Percentiles rank a stretch among this genome's conserved stretches.
These are phyloP conservation scores for Coccomyxa sp. DNA, from an alignment of 139 green algal genomes.

Conservation along the genomic window DNA sequence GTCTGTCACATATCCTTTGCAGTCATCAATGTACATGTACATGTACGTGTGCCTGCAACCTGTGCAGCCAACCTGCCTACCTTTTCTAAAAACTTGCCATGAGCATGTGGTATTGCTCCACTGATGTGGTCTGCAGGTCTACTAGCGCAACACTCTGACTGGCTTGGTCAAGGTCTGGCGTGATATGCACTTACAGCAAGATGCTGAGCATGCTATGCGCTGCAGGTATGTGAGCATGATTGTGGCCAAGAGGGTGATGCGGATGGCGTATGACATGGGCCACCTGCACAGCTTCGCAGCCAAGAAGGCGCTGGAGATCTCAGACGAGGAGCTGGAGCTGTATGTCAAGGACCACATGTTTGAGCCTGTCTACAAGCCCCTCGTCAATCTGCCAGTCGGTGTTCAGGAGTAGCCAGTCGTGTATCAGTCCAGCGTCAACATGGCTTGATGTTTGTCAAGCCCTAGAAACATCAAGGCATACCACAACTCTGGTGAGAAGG, in stretches of 20 bases:
- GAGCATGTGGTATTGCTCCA: not conserved
- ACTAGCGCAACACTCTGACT: not conserved
- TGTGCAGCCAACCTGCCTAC: no score
- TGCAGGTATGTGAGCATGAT: slow-evolving; percentile 17
- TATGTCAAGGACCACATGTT: slow-evolving; percentile 12
- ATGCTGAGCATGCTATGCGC: not conserved
- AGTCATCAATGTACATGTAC: not conserved
- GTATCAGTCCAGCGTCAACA: no score
- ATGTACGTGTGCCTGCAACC: not conserved
- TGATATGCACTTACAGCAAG: no score
- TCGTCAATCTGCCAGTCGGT: slow-evolving; percentile 10
- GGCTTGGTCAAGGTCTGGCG: no score
- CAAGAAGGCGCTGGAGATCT: slow-evolving; percentile 3
- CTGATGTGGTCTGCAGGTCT: not conserved
- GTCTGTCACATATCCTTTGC: not conserved
- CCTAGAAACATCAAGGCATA: no score
- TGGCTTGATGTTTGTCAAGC: no score
- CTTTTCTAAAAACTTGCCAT: not conserved
- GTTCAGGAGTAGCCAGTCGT: slow-evolving; percentile 17
- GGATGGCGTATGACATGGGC: slow-evolving; percentile 14
- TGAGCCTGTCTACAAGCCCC: slow-evolving; percentile 6
- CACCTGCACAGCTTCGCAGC: slow-evolving; percentile 7
- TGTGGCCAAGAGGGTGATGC: slow-evolving; percentile 17
- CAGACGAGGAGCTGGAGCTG: slow-evolving; percentile 10
- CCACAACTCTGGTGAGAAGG: no score